phyloP scores from a whole-genome alignment of 1,284 basidiomycete species.

The Naganishia liquefaciens region DNA sequence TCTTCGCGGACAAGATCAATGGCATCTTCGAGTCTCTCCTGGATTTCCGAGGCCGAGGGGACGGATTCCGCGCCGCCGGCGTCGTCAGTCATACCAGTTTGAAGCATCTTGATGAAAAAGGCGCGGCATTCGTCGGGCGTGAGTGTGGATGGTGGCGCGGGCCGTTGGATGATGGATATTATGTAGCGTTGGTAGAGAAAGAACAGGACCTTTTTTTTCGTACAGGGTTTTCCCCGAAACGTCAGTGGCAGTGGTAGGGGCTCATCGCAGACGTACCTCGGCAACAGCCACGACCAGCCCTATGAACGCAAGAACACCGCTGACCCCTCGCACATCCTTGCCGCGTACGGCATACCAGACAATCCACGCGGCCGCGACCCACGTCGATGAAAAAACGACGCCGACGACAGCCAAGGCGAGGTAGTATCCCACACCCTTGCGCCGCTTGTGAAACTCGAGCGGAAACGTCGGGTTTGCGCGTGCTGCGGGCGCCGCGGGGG shows the following conservation, averaged over 20 bases:
- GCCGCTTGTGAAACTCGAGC: constrained; percentile 9
- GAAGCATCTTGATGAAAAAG: constrained; percentile 64
- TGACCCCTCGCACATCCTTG: constrained; percentile 1
- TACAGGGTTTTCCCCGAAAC: neutral
- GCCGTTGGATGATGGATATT: constrained; percentile 60
- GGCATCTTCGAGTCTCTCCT: constrained; percentile 21
- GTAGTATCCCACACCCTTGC: constrained; percentile 10
- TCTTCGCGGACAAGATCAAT: constrained; percentile 14
- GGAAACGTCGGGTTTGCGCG: constrained; percentile 15
- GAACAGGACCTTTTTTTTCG: constrained; percentile 65
- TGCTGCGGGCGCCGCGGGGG: neutral
- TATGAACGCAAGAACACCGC: neutral
- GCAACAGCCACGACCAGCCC: constrained; percentile 4
- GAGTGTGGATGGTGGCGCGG: constrained; percentile 54
- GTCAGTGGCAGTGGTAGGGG: neutral
- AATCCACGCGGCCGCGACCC: constrained; percentile 1
- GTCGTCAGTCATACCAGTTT: constrained; percentile 61
- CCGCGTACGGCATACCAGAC: neutral
- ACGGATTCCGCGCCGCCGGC: constrained; percentile 15
- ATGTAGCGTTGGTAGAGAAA: constrained; percentile 69
- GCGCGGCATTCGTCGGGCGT: constrained; percentile 60
- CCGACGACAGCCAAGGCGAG: constrained; percentile 10
- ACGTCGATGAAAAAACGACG: constrained; percentile 3
- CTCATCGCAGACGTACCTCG: neutral
- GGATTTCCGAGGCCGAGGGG: constrained; percentile 26